Base-by-base conservation (phyloP, 148 eudicot species). In the Chenopodium formosanum region DNA sequence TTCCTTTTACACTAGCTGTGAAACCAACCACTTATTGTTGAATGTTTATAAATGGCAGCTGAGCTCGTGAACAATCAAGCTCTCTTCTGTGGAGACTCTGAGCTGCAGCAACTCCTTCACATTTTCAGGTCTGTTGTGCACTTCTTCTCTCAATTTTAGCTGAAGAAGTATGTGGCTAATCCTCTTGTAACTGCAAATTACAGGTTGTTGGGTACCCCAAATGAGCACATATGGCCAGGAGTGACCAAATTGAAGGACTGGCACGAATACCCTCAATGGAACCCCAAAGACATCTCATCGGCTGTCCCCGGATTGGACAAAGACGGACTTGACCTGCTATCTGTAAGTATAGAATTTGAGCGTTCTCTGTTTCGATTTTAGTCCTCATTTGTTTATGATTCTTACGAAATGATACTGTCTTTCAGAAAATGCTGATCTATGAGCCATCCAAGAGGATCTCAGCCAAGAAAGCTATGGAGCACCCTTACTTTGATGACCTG, bases 231-330 rank as follows among this genome's bases (percentile, higher is more conserved):
- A 37, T 96, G 98, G 98, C 97, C 98, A 23, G 97, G 95, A 78
- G 99, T 94, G 29, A 90, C 93, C 86, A 85, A 90, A 83, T 81
- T 96, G 78, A 88, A 82, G 88, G 93, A 96, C 86, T 96, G 99
- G 98, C 99, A 96, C 58, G 98, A 90, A 78, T 96, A 92, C 86
- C 99, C 99, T 17, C 98, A 91, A 74, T 96, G 98, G 97, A 94
- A 11, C 48, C 94, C 94, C 19, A 86, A 90, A 80, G 91, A 91
- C 44, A 76, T 94, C 20, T 88, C 92, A 60, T 50, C 89, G 2
- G 90, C 92, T 74, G 92, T 94, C 25, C 91, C 97, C 64, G 90
- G 88, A 70, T 78, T 94, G 84, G 97, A 92, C 71, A 89, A 90
- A 16, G 77, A 87, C 16, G 98, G 98, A 40, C 85, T 89, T 10